Percentiles rank a stretch among this genome's conserved stretches.
These are phyloP conservation scores for Rhodofomes roseus DNA, from an alignment of 1,284 basidiomycete species.

Conservation along the genomic window DNA sequence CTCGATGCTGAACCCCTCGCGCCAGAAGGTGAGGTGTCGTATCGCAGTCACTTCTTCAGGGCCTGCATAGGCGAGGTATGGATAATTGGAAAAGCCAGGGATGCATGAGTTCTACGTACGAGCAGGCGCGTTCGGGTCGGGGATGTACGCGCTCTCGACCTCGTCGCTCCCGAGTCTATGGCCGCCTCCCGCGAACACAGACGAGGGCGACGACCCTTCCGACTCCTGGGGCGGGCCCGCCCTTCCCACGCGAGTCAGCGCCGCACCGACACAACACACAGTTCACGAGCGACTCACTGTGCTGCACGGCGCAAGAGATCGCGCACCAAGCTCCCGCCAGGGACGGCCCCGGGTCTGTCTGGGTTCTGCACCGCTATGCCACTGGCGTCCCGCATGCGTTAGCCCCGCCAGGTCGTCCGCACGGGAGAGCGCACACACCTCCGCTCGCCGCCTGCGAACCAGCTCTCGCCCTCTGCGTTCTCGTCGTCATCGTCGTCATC, in stretches of 20 bases:
- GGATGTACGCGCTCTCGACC: conserved; percentile 64
- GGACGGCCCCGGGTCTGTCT: conserved; percentile 41
- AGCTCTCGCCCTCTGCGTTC: conserved; percentile 51
- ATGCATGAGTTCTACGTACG: not conserved
- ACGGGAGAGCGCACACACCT: conserved; percentile 45
- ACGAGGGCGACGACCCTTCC: conserved; percentile 6
- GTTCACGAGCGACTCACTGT: conserved; percentile 48
- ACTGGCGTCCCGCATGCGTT: conserved; percentile 38
- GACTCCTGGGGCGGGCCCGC: conserved; percentile 36
- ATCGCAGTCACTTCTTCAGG: conserved; percentile 61
- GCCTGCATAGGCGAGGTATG: conserved; percentile 16
- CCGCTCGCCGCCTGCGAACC: conserved; percentile 85
- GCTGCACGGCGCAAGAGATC: conserved; percentile 82
- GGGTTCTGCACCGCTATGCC: conserved; percentile 92
- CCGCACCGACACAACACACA: not conserved
- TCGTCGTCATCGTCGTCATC: conserved; percentile 48
- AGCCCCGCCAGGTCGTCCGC: not conserved
- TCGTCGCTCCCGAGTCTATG: conserved; percentile 89
- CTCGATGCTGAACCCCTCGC: conserved; percentile 91
- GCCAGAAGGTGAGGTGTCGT: conserved; percentile 90
- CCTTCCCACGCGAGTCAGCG: conserved; percentile 20
- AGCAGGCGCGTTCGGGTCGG: conserved; percentile 55
- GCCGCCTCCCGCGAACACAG: conserved; percentile 65
- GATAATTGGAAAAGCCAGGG: not conserved
- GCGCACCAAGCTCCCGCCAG: conserved; percentile 70